Conservation (phyloP, 2,329 filamentous ascomycete species). For the Colletotrichum sansevieriae region DNA sequence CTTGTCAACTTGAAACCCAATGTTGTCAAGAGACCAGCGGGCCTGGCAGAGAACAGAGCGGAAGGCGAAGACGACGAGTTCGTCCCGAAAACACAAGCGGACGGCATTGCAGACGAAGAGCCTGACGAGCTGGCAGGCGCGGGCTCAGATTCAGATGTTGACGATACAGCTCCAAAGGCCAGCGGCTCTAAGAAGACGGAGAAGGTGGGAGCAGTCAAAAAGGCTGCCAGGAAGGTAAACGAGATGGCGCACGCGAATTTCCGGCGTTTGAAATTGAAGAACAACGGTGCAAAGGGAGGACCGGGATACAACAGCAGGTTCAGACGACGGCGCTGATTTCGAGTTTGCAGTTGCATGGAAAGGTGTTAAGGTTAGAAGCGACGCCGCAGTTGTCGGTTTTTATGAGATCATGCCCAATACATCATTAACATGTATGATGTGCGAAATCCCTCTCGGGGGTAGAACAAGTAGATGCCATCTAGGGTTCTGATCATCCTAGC, state of each 20-base stretch:
- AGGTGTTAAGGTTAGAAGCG: constrained; percentile 21
- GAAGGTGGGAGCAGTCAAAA: constrained; percentile 62
- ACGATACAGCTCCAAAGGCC: constrained; percentile 45
- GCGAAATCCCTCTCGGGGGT: neutral
- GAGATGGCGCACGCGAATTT: constrained; percentile 76
- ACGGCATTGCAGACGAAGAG: constrained; percentile 47
- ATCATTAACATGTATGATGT: constrained; percentile 4
- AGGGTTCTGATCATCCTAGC: neutral
- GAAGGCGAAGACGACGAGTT: constrained; percentile 49
- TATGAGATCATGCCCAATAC: constrained; percentile 35
- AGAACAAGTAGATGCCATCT: neutral
- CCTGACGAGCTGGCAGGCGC: constrained; percentile 50
- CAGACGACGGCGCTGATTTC: constrained; percentile 59
- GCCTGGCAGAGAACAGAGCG: constrained; percentile 47
- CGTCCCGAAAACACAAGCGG: constrained; percentile 56
- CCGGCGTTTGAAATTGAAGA: constrained; percentile 73
- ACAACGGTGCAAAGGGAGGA: constrained; percentile 72
- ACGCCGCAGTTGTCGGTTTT: constrained; percentile 13
- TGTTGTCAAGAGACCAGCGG: constrained; percentile 60
- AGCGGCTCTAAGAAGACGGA: constrained; percentile 45
- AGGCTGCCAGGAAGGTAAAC: constrained; percentile 71
- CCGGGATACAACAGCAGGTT: constrained; percentile 70
- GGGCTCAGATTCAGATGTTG: constrained; percentile 50
- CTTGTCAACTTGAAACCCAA: constrained; percentile 73
- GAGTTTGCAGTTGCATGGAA: constrained; percentile 16